Evolutionary conservation across 1,284 basidiomycete genomes (phyloP), one percentile per base, ranked within the genome.

Genomic region (Pyrrhoderma lamaoense): DNA sequence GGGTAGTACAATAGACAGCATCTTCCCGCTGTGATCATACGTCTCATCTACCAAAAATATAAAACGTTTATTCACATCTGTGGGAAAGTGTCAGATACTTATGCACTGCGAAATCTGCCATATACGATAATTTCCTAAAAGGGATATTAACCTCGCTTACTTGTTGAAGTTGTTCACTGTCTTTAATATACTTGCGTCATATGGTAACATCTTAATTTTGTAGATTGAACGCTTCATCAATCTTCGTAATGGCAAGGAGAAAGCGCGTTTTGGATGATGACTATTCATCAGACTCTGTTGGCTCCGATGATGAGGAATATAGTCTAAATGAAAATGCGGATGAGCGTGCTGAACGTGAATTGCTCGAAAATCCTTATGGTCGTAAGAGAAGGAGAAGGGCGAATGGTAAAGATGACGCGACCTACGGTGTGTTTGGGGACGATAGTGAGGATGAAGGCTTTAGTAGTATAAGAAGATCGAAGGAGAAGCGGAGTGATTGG

Each of bases 381-480:
- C 71, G 76, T 53, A 89, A 85, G 60, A 76, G 79, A 52, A 71
- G 76, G 49, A 72, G 79, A 47, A 81, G 72, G 62, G 58, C 65
- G 7, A 72, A 79, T 52, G 82, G 78, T 23, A 89, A 86, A 64
- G 85, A 88, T 35, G 80, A 84, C 52, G 85, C 85, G 1, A 75
- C 87, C 51, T 93, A 94, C 61, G 93, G 93, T 2, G 72, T 92
- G 0, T 94, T 93, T 68, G 89, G 74, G 0, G 80, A 85, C 1
- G 76, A 82, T 42, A 84, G 82, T 51, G 84, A 87, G 36, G 82
- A 82, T 18, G 79, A 80, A 51, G 71, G 64, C 35, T 67, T 62
- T 46, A 62, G 63, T 36, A 55, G 60, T 53, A 58, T 36, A 50
- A 54, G 39, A 44, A 61, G 49, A 34, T 50, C 52, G 23, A 55